Base-by-base conservation (phyloP, 225 moss, liverwort and hornwort genomes). In the Polytrichum formosum region DNA sequence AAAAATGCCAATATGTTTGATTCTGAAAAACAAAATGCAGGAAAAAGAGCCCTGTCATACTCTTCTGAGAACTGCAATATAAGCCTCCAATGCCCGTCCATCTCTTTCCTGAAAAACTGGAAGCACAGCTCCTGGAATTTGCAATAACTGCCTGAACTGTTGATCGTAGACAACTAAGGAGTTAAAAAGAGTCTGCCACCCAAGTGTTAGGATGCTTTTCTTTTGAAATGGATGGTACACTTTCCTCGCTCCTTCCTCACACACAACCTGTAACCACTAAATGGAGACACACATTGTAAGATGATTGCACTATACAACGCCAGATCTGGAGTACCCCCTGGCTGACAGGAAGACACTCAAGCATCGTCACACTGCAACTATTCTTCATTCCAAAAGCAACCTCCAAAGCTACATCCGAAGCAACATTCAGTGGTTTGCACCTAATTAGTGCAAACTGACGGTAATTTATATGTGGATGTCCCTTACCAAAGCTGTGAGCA, bases 161-260 rank as follows among this genome's bases (percentile, higher is more conserved):
- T 86, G 87, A 64, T 98, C 92, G 56, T 98, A 94, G 35, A 98
- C 90, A 68, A 91, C 81, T 73, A 98, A 78, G 62, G 98, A 92
- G 68, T 94, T 90, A 73, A 94, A 98, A 29, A 98, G 85, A 33
- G 94, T 98, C 70, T 91, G 91, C 98, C 98, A 98, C 70, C 98
- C 94, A 69, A 98, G 88, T 54, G 84, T 87, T 69, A 91, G 90
- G 69, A 93, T 87, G 22, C 84, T 87, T 76, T 90, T 98, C 75
- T 87, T 93, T 62, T 98, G 98, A 25, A 98, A 92, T 73, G 93
- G 67, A 70, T 98, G 94, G 61, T 90, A 92, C 33, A 94, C 88
- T 76, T 90, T 94, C 78, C 91, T 98, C 60, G 92, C 94, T 58
- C 94, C 94, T 56, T 94, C 91, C 79, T 98, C 98, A 82, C 91